Evolutionary conservation across 208 protist genomes (phyloP), one percentile per base, ranked within the genome.

Genomic region (Trypanosoma congolense): DNA sequence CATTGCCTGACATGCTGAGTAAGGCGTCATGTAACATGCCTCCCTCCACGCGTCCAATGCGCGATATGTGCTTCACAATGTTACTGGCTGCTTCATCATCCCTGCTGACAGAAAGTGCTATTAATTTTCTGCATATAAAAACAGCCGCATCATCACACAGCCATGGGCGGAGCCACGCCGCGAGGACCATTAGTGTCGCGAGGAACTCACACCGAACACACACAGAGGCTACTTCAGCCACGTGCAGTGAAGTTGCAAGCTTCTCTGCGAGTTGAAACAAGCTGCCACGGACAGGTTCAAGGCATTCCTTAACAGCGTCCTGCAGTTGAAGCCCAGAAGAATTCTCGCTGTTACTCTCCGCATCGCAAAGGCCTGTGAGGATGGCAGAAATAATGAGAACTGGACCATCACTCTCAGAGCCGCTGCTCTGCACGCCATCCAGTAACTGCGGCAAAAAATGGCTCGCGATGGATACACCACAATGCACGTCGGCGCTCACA

Each of bases 121-220:
- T 50, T n/a, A 87, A 45, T 18, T 45, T 47, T 33, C 67, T 68
- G 8, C 67, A 58, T 1, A 62, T 48, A 12, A 55, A 49, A 2
- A 44, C 21, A 38, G 51, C 35, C 18, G 49, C 53, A 9, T 66
- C 58, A 16, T 48, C 64, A 2, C 62, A 46, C 25, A 83, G 42
- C 64, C 72, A 80, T n/a, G 58, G 61, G 35, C 36, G 40, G n/a
- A 87, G 45, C 16, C 36, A 61, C 5, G 50, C 30, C 19, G 69
- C 63, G 1, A 87, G 61, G 30, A 57, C 66, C 35, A 87, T 41
- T 22, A 87, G 22, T 9, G 64, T 61, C 40, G 75, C 68, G 9
- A 83, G 43, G 42, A 83, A 71, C 55, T 87, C 80, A 40, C 66
- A 77, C 28, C 42, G 51, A 48, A 77, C 73, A 41, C 73, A 35